These are phyloP conservation scores for Penicillium sp. DNA, from an alignment of 2,329 filamentous ascomycete genomes.

Conservation along the genomic window DNA sequence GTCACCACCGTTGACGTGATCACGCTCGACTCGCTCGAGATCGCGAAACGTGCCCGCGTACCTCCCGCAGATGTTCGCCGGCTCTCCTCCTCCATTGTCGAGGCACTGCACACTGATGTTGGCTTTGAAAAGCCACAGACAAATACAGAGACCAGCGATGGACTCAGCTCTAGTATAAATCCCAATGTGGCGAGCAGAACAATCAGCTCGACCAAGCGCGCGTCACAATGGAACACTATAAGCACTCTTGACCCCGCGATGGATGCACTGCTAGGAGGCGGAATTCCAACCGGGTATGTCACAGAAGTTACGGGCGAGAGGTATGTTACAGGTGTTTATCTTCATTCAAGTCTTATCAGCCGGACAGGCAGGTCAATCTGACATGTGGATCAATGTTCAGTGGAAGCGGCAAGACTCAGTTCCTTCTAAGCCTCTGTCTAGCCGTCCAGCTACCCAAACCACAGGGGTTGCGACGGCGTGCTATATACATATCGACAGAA, in stretches of 20 bases:
- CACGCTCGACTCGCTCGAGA: slow-evolving; percentile 75
- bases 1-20: slow-evolving; percentile 83
- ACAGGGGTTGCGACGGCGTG: slow-evolving; percentile 67
- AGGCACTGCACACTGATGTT: slow-evolving; percentile 65
- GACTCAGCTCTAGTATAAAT: slow-evolving; percentile 26
- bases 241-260: slow-evolving; percentile 76
- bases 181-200: slow-evolving; percentile 19
- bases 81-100: slow-evolving; percentile 66
- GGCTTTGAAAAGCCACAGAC: slow-evolving; percentile 37
- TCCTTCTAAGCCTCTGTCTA: slow-evolving; percentile 81
- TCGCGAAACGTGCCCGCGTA: slow-evolving; percentile 81
- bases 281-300: slow-evolving; percentile 76
- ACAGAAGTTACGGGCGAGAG: slow-evolving; percentile 92
- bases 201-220: slow-evolving; percentile 31
- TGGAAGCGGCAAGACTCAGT: slow-evolving; percentile 91
- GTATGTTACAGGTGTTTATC: slow-evolving; percentile 39
- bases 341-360: slow-evolving; percentile 6
- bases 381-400: slow-evolving; percentile 41
- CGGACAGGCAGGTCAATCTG: slow-evolving; percentile 2
- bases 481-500: slow-evolving; percentile 93
- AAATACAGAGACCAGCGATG: slow-evolving; percentile 10
- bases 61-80: slow-evolving; percentile 77
- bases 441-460: slow-evolving; percentile 78
- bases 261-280: slow-evolving; percentile 71
- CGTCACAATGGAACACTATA: slow-evolving; percentile 58